phyloP scores from a whole-genome alignment of 345 rosid species.

The Punica granatum region DNA sequence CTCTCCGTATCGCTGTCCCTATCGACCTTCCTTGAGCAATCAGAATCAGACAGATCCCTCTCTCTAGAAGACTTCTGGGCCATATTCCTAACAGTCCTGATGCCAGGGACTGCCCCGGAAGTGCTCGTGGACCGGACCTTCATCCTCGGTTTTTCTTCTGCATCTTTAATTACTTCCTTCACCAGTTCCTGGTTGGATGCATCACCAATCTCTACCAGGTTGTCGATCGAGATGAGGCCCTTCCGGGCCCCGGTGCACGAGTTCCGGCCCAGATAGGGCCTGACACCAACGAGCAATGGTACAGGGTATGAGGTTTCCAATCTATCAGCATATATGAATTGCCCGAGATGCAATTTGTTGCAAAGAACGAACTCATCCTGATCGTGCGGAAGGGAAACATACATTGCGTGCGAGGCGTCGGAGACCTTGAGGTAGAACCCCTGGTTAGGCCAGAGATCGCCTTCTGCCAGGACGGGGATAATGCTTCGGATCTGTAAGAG shows the following conservation, averaged over 20 bases:
- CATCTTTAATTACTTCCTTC: slow-evolving; percentile 9
- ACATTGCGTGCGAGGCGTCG: slow-evolving; percentile 53
- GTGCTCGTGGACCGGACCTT: slow-evolving; percentile 17
- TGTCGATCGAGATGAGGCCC: slow-evolving; percentile 41
- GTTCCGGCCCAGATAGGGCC: slow-evolving; percentile 51
- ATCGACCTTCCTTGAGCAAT: slow-evolving; percentile 13
- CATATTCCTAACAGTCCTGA: slow-evolving; percentile 8
- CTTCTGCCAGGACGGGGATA: slow-evolving; percentile 59
- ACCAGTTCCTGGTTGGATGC: slow-evolving; percentile 20
- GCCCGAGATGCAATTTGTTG: slow-evolving; percentile 54
- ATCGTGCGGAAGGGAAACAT: slow-evolving; percentile 55
- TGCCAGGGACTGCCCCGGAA: neutral
- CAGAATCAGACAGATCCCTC: slow-evolving; percentile 12
- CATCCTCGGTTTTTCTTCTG: slow-evolving; percentile 18
- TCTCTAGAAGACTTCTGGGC: slow-evolving; percentile 10
- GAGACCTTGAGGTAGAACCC: slow-evolving; percentile 65
- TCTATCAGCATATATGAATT: slow-evolving; percentile 41
- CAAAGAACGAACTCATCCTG: slow-evolving; percentile 55
- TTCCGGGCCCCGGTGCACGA: slow-evolving; percentile 35
- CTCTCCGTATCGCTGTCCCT: slow-evolving; percentile 38
- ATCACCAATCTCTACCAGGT: slow-evolving; percentile 35
- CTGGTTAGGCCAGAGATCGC: slow-evolving; percentile 66
- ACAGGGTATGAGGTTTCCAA: slow-evolving; percentile 63
- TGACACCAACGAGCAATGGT: slow-evolving; percentile 52
- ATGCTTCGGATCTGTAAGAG: slow-evolving; percentile 65